A percentile compares a stretch with the other conserved stretches of the same genome.
Conservation (phyloP, 2,329 filamentous ascomycete species). For the Blumeria graminis region DNA sequence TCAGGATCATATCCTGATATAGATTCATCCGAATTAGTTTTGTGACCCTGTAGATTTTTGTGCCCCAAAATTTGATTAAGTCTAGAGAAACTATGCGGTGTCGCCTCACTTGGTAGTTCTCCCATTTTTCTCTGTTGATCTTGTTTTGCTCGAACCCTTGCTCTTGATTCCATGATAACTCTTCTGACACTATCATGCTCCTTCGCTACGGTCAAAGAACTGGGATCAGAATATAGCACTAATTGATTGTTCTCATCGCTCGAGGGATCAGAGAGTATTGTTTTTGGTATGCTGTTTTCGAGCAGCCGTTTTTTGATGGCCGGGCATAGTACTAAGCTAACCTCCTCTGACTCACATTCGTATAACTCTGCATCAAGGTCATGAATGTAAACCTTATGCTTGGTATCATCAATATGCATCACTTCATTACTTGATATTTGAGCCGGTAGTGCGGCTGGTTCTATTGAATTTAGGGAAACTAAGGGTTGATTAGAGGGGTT, state of each 20-base stretch:
- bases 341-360: conserved; percentile 33
- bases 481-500: conserved; percentile 4
- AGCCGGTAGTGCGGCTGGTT: conserved; percentile 3
- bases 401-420: conserved; percentile 70
- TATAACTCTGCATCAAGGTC: conserved; percentile 73
- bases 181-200: conserved; percentile 57
- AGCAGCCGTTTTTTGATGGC: conserved; percentile 66
- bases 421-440: conserved; percentile 22
- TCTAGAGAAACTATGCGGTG: no score
- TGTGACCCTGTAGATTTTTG: no score
- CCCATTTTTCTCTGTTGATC: conserved; percentile 21
- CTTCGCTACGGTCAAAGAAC: conserved; percentile 49
- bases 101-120: neutral
- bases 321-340: conserved; percentile 52
- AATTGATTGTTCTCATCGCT: conserved; percentile 34
- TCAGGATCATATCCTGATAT: no score
- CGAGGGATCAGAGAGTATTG: conserved; percentile 31
- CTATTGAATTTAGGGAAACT: conserved; percentile 5
- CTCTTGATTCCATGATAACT: conserved; percentile 59
- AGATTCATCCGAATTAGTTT: no score
- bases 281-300: conserved; percentile 35
- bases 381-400: conserved; percentile 74
- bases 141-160: conserved; percentile 38
- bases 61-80: no score
- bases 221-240: conserved; percentile 64